Evolutionary conservation across 768 basidiomycete genomes (phyloP), one percentile per base, ranked within the genome.

Genomic region (Leccinum aurantiacum): DNA sequence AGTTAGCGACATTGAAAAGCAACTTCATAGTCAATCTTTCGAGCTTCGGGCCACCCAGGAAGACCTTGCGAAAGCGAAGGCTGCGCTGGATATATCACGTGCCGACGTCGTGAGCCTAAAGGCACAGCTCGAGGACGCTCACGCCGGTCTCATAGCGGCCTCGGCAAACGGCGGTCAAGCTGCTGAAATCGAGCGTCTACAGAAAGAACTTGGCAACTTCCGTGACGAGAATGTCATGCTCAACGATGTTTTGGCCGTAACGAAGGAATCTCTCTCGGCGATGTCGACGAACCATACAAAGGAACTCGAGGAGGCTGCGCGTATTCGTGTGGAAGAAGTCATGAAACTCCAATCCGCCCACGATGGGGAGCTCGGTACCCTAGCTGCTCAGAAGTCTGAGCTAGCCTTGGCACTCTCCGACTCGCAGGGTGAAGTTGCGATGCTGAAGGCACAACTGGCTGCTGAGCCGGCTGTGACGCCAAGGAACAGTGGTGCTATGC

Each of bases 1-100:
- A 65, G 76, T 83, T 44, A 78, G 79, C 56, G 71, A 71, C 0
- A 74, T 87, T 22, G 84, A 86, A 74, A 91, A 91, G 76, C 81
- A 82, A 67, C 80, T 90, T 54, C 77, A 77, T 56, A 82, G 75
- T 53, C 78, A 88, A 62, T 83, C 76, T 58, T 76, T 93, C 8
- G 27, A 27, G 22, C 82, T 94, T 47, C 91, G 88, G 67, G 93
- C 91, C 14, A 91, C 93, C 0, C 85, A 88, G 67, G 91, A 94
- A 62, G 91, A 93, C 70, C 84, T 95, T 37, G 68, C 79, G 3
- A 93, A 92, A 77, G 80, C 89, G 6, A 93, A 94, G 71, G 69
- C 82, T 1, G 74, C 82, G 25, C 67, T 87, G 8, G 80, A 86
- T 19, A 60, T 81, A 6, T 76, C 83, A 31, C 79, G 79, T 29